Conservation (phyloP, 2,329 filamentous ascomycete genomes). For the Microdochium nivale region DNA sequence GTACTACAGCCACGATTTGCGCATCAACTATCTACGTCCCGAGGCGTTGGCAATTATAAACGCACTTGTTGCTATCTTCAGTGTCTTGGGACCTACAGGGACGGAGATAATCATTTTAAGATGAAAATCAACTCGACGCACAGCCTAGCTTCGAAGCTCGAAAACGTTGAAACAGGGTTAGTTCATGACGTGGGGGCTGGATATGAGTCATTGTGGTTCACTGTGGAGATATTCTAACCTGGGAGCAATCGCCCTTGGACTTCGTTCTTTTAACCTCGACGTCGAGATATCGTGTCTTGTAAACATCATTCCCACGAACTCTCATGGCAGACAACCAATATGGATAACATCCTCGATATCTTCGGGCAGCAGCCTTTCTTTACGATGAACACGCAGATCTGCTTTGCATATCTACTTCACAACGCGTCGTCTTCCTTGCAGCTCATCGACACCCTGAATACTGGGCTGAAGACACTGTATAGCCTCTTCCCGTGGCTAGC, state of each 20-base stretch:
- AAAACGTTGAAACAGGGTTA: no score
- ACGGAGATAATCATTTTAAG: no score
- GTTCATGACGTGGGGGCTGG: neutral
- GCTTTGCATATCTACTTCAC: neutral
- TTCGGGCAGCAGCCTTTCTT: neutral
- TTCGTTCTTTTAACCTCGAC: neutral
- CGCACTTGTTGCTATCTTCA: no score
- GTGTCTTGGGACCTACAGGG: no score
- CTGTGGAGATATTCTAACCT: neutral
- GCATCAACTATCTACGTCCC: no score
- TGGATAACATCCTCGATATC: neutral
- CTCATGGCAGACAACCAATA: neutral
- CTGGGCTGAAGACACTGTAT: neutral
- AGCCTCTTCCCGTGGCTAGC: neutral
- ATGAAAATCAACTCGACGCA: no score
- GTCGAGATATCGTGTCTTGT: neutral
- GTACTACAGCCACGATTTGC: no score
- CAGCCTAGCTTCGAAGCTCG: no score
- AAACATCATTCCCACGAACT: neutral
- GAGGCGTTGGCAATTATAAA: no score
- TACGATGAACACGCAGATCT: neutral
- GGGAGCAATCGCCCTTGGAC: neutral
- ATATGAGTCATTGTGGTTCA: neutral
- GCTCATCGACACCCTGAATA: neutral
- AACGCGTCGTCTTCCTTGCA: neutral